Conservation (phyloP, 768 basidiomycete genomes). For the Kwoniella pini region DNA sequence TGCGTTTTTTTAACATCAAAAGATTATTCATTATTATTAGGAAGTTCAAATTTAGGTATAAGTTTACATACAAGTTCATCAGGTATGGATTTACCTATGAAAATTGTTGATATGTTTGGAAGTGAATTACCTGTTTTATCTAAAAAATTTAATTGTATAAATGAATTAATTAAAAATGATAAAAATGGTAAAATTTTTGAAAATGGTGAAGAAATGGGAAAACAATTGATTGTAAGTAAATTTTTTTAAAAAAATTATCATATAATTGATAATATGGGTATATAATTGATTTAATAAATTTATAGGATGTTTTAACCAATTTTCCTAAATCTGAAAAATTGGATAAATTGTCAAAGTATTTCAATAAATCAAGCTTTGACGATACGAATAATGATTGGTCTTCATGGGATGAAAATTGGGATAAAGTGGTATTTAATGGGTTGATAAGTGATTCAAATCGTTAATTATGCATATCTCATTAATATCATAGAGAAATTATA, state of each 20-base stretch:
- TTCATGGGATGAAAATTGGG: constrained; percentile 87
- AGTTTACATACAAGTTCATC: constrained; percentile 89
- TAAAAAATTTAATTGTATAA: constrained; percentile 75
- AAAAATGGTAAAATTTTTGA: constrained; percentile 81
- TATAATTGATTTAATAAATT: neutral
- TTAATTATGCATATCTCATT: neutral
- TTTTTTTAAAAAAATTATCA: neutral
- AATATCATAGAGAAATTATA: no score
- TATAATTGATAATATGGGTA: neutral
- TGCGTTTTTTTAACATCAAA: constrained; percentile 82
- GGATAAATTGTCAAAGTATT: constrained; percentile 10
- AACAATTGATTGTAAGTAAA: constrained; percentile 60
- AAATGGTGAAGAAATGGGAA: constrained; percentile 66
- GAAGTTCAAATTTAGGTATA: constrained; percentile 88
- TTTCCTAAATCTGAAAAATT: constrained; percentile 12
- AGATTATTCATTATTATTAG: constrained; percentile 86
- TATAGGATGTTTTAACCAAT: constrained; percentile 59
- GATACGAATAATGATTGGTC: constrained; percentile 60
- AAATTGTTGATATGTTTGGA: constrained; percentile 99
- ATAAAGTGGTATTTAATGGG: constrained; percentile 58
- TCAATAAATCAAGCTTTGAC: neutral
- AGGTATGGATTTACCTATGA: constrained; percentile 93
- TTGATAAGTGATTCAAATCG: constrained; percentile 1
- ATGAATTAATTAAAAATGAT: constrained; percentile 81
- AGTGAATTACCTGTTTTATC: constrained; percentile 93